Evolutionary conservation across 805 yeast genomes (phyloP).

Genomic region (Candida loeiensis): DNA sequence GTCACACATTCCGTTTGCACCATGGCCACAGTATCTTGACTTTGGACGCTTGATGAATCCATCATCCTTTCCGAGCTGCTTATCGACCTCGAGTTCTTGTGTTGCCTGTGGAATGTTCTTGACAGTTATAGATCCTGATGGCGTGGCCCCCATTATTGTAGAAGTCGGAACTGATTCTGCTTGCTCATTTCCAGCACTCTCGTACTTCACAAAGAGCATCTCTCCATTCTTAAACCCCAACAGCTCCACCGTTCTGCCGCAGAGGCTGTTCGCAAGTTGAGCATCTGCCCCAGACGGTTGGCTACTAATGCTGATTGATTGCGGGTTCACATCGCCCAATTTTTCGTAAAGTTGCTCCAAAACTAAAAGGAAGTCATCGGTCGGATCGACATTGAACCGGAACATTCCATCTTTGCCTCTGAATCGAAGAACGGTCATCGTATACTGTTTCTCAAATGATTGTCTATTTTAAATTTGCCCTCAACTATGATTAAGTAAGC

Average conservation of each 20-base stretch:
- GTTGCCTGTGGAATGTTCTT: conserved; percentile 1
- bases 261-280: conserved; percentile 33
- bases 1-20: conserved; percentile 96
- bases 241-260: conserved; percentile 35
- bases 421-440: conserved; percentile 55
- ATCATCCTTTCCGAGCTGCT: conserved; percentile 53
- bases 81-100: conserved; percentile 56
- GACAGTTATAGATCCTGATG: not conserved
- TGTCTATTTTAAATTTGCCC: conserved; percentile 2
- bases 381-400: conserved; percentile 53
- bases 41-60: conserved; percentile 70
- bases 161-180: conserved; percentile 16
- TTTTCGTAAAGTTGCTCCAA: conserved; percentile 37
- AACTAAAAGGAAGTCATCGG: conserved; percentile 42
- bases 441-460: not conserved
- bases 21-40: conserved; percentile 74
- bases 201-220: conserved; percentile 46
- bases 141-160: not conserved
- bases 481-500: conserved; percentile 2
- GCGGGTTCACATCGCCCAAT: conserved; percentile 17
- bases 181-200: conserved; percentile 12
- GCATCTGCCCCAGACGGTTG: conserved; percentile 44
- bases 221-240: conserved; percentile 59
- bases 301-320: conserved; percentile 38
- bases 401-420: conserved; percentile 82